Evolutionary conservation across 2,329 filamentous ascomycete species (phyloP).

Genomic region (Apiospora pterosperma): DNA sequence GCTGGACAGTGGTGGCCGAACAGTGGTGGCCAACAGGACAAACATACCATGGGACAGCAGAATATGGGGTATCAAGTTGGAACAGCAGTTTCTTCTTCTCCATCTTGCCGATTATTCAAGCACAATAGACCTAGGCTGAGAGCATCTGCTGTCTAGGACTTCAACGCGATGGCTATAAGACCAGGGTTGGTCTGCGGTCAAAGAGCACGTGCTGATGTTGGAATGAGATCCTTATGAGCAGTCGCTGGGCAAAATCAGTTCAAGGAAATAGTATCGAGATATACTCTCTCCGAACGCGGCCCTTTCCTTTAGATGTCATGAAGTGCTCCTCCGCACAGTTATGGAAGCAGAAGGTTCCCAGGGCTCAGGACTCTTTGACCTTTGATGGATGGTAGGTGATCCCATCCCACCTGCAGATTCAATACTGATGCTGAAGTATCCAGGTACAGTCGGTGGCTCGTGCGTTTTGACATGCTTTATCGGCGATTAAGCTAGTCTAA

Average conservation of each 20-base stretch:
- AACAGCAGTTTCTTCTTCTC: slow-evolving; percentile 59
- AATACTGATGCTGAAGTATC: background rate
- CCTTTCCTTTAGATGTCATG: background rate
- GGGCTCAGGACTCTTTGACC: background rate
- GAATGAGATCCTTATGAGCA: background rate
- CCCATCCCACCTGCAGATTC: background rate
- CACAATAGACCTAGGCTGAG: background rate
- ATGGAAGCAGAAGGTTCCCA: background rate
- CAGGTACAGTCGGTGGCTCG: background rate
- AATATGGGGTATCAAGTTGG: slow-evolving; percentile 64
- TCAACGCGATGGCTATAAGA: background rate
- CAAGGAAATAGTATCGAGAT: background rate
- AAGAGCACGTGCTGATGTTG: background rate
- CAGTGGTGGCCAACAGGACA: background rate
- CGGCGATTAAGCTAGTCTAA: background rate
- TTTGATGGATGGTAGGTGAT: background rate
- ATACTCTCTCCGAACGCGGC: background rate
- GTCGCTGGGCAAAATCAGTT: background rate
- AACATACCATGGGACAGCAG: slow-evolving; percentile 55
- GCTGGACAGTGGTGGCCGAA: background rate
- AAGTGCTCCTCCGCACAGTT: background rate
- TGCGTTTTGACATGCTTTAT: background rate
- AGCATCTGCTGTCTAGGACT: background rate
- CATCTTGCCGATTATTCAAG: slow-evolving; percentile 28
- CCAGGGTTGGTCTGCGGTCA: background rate